Conservation (phyloP, 805 yeast species). For the Suhomyces kilbournensis region DNA sequence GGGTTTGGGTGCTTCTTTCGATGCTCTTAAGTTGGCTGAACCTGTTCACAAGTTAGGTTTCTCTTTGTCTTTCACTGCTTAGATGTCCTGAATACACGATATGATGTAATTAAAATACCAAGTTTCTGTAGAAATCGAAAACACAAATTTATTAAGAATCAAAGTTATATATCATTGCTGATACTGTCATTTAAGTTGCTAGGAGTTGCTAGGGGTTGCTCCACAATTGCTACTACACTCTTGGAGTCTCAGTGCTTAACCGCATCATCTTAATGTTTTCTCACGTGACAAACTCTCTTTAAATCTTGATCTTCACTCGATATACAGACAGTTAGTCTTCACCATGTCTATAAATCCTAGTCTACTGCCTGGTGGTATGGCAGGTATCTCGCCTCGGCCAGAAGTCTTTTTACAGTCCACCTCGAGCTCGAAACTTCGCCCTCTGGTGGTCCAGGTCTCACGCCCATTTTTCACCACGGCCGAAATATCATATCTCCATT, state of each 20-base stretch:
- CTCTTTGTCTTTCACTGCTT: constrained; percentile 90
- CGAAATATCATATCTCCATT: constrained; percentile 52
- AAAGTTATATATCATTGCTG: no score
- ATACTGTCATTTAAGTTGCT: no score
- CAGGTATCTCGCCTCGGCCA: not conserved
- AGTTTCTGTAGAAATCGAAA: not conserved
- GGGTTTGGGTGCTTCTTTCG: constrained; percentile 96
- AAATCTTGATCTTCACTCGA: not conserved
- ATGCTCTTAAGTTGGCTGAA: constrained; percentile 91
- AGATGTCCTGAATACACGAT: constrained; percentile 20
- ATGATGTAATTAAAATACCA: not conserved
- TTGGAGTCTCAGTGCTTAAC: not conserved
- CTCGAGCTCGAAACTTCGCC: not conserved
- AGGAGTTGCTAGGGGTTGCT: no score
- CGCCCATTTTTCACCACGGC: constrained; percentile 59
- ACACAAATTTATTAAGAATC: not conserved
- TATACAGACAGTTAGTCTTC: not conserved
- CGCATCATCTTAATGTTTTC: not conserved
- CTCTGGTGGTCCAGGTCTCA: constrained; percentile 37
- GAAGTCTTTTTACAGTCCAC: not conserved
- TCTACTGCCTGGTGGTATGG: not conserved
- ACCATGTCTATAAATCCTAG: not conserved
- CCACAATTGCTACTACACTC: no score
- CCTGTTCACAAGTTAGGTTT: constrained; percentile 98
- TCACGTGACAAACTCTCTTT: not conserved